Evolutionary conservation across 805 yeast genomes (phyloP).

Genomic region (Ogataea wickerhamii): DNA sequence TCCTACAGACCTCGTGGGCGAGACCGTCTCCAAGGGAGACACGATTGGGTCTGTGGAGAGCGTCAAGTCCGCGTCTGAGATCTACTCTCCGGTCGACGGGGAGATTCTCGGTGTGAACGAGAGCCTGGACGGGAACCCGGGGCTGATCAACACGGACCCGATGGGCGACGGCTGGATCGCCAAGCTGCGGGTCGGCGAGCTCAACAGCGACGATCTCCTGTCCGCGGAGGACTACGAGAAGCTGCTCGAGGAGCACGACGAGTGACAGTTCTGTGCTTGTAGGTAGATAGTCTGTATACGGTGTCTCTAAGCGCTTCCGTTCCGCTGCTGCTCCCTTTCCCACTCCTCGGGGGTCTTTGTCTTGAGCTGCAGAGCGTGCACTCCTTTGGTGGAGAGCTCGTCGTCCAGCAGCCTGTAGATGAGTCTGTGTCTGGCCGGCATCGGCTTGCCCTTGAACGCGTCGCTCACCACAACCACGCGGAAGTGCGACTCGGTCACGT

Average conservation of each 20-base stretch:
- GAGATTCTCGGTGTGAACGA: slow-evolving; percentile 70
- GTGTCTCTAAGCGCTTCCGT: no score
- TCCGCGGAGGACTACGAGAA: slow-evolving; percentile 53
- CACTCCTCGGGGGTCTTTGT: slow-evolving; percentile 71
- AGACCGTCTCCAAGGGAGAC: slow-evolving; percentile 60
- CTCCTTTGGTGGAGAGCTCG: slow-evolving; percentile 65
- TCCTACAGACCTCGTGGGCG: slow-evolving; percentile 45
- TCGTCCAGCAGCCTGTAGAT: slow-evolving; percentile 67
- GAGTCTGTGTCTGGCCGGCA: slow-evolving; percentile 75
- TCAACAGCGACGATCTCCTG: slow-evolving; percentile 44
- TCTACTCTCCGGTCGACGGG: slow-evolving; percentile 84
- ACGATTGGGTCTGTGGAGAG: slow-evolving; percentile 90
- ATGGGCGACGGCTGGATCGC: slow-evolving; percentile 94
- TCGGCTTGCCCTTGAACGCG: slow-evolving; percentile 56
- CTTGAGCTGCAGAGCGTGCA: slow-evolving; percentile 85
- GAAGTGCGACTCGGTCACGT: slow-evolving; percentile 79
- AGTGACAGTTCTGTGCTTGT: no score
- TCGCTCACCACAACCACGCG: slow-evolving; percentile 69
- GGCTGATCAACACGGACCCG: slow-evolving; percentile 81
- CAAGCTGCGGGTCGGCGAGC: slow-evolving; percentile 56
- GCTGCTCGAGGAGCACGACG: slow-evolving; percentile 53
- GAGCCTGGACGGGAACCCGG: slow-evolving; percentile 64
- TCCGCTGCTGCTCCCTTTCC: slow-evolving; percentile 15
- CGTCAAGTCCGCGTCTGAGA: slow-evolving; percentile 91
- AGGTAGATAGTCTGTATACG: no score